Base-by-base conservation (phyloP, 2,329 filamentous ascomycete genomes). In the Cordyceps sp. region DNA sequence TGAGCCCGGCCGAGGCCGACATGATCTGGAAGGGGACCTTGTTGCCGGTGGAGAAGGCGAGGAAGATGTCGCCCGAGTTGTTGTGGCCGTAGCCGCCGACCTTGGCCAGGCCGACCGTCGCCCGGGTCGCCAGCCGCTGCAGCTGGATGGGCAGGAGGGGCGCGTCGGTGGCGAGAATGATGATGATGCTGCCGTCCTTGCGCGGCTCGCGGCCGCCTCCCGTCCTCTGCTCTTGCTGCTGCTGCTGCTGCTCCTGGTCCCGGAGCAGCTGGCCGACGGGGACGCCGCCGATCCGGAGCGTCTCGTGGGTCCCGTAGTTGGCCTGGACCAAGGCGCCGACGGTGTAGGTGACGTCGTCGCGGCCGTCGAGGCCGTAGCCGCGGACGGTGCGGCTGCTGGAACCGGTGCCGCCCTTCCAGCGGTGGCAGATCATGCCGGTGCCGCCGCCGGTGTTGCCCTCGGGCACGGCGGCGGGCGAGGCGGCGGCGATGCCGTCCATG, bases 341-440 rank as follows among this genome's bases (percentile, higher is more conserved):
- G 0, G 66, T 74, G 42, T 71, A 78, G 4, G 54, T 49, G 34
- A 50, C 59, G 5, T 45, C 40, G 5, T 45, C 40, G 4, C 43
- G 45, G 1, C 45, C 48, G 5, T 43, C 37, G 10, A 30, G 34
- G 28, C 57, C 55, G 17, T 57, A 40, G 0, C 65, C 64, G 2
- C 54, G 49, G n/a, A 78, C 61, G 7, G 70, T 39, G 17, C 75
- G 62, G 30, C 64, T 73, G 41, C 65, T 66, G 1, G 64, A 73
- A 1, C 74, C 74, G 0, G 74, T 80, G 1, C 75, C 74, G 23
- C 72, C 75, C 46, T 78, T 78, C 55, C 71, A 76, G 39, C 63
- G 64, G 42, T 77, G 70, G 43, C 69, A 75, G 24, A 71, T 61
- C 71, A 78, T 78, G 12, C 73, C 73, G 0, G 73, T 73, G n/a